These are phyloP conservation scores for Pseudogymnoascus sp. DNA, from an alignment of 2,329 filamentous ascomycete genomes.

Conservation along the genomic window DNA sequence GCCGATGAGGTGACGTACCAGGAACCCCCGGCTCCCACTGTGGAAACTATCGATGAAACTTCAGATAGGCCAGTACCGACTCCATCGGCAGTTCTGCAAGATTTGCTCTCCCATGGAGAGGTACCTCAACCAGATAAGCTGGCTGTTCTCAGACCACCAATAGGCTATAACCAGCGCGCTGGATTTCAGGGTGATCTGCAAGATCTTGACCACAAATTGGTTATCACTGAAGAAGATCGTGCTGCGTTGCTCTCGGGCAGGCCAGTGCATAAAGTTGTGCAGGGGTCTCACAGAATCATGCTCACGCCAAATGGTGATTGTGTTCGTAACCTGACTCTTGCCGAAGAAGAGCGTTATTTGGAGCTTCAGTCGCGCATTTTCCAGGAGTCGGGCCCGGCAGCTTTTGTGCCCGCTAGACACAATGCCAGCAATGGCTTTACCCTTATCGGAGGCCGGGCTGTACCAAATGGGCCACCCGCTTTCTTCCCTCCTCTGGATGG, in stretches of 20 bases:
- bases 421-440: conserved; percentile 50
- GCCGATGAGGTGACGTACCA: conserved; percentile 17
- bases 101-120: conserved; percentile 30
- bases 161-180: conserved; percentile 27
- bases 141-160: conserved; percentile 34
- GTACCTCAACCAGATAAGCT: conserved; percentile 32
- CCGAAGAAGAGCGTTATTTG: conserved; percentile 64
- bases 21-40: conserved; percentile 16
- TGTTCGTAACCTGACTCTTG: conserved; percentile 59
- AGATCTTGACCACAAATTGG: conserved; percentile 32
- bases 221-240: conserved; percentile 48
- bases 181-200: conserved; percentile 23
- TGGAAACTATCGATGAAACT: conserved; percentile 24
- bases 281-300: conserved; percentile 55
- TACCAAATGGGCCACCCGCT: conserved; percentile 54
- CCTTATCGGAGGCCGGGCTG: conserved; percentile 55
- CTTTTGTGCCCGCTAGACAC: conserved; percentile 49
- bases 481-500: conserved; percentile 45
- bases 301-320: conserved; percentile 71
- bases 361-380: conserved; percentile 56
- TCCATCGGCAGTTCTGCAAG: conserved; percentile 30
- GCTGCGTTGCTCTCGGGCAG: conserved; percentile 46
- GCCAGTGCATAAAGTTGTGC: conserved; percentile 53
- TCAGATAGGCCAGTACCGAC: conserved; percentile 24
- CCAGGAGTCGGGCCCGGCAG: conserved; percentile 43